Evolutionary conservation across 306 rosid genomes (phyloP).

Genomic region (Mimosa bimucronata): DNA sequence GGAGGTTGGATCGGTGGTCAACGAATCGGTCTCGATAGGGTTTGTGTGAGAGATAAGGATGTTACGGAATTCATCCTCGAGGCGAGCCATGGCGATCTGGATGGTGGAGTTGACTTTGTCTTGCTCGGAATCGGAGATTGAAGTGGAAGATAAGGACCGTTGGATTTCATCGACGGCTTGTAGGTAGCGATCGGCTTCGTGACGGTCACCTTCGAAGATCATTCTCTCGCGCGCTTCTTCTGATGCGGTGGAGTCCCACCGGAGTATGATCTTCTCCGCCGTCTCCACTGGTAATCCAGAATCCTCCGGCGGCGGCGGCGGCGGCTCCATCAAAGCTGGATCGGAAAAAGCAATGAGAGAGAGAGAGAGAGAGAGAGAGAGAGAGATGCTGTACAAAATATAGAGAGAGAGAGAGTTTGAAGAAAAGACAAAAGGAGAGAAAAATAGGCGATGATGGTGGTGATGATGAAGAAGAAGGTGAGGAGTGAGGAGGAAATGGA

Average conservation of each 20-base stretch:
- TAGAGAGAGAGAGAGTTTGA: too few relatives aligned
- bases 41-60: slow-evolving; percentile 71
- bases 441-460: too few relatives aligned
- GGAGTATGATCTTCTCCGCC: slow-evolving; percentile 80
- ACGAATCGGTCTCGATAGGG: slow-evolving; percentile 69
- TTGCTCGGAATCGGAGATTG: slow-evolving; percentile 57
- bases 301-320: slow-evolving; percentile 54
- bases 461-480: too few relatives aligned
- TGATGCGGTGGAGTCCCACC: slow-evolving; percentile 95
- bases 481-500: too few relatives aligned
- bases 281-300: slow-evolving; percentile 45
- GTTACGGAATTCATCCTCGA: slow-evolving; percentile 95
- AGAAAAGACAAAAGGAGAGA: too few relatives aligned
- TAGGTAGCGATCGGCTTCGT: slow-evolving; percentile 77
- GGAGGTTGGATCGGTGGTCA: slow-evolving; percentile 54
- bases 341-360: not conserved
- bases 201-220: slow-evolving; percentile 83
- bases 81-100: slow-evolving; percentile 98
- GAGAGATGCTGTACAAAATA: too few relatives aligned
- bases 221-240: slow-evolving; percentile 79
- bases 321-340: slow-evolving; percentile 45
- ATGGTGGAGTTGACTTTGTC: slow-evolving; percentile 65
- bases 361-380: not conserved
- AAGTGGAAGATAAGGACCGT: slow-evolving; percentile 63
- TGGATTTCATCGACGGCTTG: slow-evolving; percentile 95